Evolutionary conservation across 176 grass and related monocot species (phyloP), one percentile per base, ranked within the genome.

Genomic region (Phoenix dactylifera): DNA sequence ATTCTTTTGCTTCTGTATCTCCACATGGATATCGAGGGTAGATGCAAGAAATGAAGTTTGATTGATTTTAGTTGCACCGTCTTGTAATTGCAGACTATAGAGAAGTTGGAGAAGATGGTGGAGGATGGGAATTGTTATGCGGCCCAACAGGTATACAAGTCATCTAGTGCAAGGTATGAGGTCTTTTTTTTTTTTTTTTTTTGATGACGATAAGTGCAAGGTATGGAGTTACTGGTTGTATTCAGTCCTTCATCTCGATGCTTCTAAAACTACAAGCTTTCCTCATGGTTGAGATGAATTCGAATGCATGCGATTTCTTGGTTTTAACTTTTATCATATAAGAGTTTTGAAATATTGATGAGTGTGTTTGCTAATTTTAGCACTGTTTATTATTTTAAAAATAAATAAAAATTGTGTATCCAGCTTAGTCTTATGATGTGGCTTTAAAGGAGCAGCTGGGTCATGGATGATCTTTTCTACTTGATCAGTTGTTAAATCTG

Each of bases 41-140:
- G 53, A 55, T 18, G 17, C n/a, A 20, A 55, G 20, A 55, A 19
- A 55, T 4, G 53, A 20, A 55, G n/a, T 55, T 55, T 0, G 20
- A 19, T 54, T 20, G 20, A 7, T 20, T 55, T 7, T 22, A 20
- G n/a, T 20, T n/a, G n/a, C 5, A 7, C 7, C n/a, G 53, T 55
- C 7, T 19, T 55, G 18, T 22, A 9, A 55, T 55, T 55, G 53
- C 18, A 55, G 53, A 55, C 53, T 10, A 55, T 55, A 55, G 53
- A 7, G 53, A 55, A 22, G 53, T 55, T 55, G 53, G 53, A 55
- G 53, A 55, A 55, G 53, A 55, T 22, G 53, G 53, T 55, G 6
- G 53, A 18, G 6, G 53, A 20, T 20, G 53, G 53, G 4, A 10
- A 55, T 55, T 55, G 1, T 9, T 55, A 55, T 22, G 53, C 53